Conservation (phyloP, 352 stramenopile genomes). For the Blastocystis sp. region DNA sequence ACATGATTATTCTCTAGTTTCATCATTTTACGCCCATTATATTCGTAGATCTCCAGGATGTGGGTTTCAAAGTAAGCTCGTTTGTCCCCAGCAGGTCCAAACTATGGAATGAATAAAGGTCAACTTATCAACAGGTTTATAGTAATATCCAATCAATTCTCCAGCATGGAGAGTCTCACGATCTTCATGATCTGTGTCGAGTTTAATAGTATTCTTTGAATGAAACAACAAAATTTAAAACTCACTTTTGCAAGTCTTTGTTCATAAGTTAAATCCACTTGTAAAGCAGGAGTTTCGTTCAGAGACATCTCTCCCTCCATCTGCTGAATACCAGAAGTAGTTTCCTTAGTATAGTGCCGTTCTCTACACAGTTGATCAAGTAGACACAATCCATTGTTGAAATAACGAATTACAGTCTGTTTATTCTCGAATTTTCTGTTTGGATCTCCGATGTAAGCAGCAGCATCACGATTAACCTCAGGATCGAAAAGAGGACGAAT, state of each 20-base stretch:
- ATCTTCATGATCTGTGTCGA: background rate
- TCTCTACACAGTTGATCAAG: background rate
- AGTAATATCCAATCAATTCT: slow-evolving; percentile 59
- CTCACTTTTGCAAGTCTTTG: background rate
- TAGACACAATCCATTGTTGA: background rate
- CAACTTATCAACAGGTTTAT: slow-evolving; percentile 16
- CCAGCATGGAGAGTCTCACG: slow-evolving; percentile 5
- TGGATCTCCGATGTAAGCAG: background rate
- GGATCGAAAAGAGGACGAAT: background rate
- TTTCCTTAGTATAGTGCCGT: background rate
- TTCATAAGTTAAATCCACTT: background rate
- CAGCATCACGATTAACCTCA: background rate
- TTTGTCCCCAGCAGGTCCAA: slow-evolving; percentile 1
- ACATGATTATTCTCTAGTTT: slow-evolving; percentile 20
- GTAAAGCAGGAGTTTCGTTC: background rate
- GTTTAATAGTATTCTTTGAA: slow-evolving; percentile 14
- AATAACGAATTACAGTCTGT: background rate
- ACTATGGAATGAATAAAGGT: background rate
- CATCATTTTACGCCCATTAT: background rate
- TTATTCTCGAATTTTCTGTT: background rate
- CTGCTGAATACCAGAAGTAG: background rate
- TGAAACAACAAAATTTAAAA: background rate
- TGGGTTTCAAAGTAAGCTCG: slow-evolving; percentile 9
- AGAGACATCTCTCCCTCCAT: background rate
- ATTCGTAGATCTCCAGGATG: background rate